Base-by-base conservation (phyloP, 192 early-diverging fungal genomes). In the Rhizophagus prolifer region DNA sequence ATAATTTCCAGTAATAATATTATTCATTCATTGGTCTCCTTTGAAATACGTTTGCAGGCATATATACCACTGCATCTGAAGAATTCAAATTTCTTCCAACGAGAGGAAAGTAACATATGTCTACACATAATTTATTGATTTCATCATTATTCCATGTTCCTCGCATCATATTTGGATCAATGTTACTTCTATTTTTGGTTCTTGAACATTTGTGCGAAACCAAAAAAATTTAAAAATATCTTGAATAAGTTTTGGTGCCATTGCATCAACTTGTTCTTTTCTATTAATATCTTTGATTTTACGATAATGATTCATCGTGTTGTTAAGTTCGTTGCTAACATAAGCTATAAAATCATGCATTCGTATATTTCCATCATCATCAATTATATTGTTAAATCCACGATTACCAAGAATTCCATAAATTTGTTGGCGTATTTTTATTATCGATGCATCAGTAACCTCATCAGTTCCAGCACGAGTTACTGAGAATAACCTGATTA, bases 391-490 rank as follows among this genome's bases (percentile, higher is more conserved):
- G 16, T 50, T 50, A 19, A 12, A 26, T 65, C 63, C 63, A 31
- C 63, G 63, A 31, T 65, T 65, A 30, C 63, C 63, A 36, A 65
- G 63, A 21, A 65, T 31, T 30, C 63, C 63, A 65, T 65, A 65
- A 36, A 65, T 14, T 65, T 65, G 13, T 65, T 65, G 63, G 19
- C 63, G 63, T 36, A 31, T 30, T 65, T 65, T 65, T 65, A 30
- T 21, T 36, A 26, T 9, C 0, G 28, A 10, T 3, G 28, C 63
- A 2, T 36, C 28, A 36, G 2, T 65, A 21, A 65, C 63, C 8
- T 26, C 12, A 16, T 65, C 63, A 65, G 63, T 65, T 21, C 30
- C 30, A 0, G 9, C 10, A 10, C 63, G 63, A 65, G 25, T 30
- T 31, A 2, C 4, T 2, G 31, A 65, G 28, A 65, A 31, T 16